Percentiles rank a stretch among this genome's conserved stretches.
These are phyloP conservation scores for Tephrocybe sp. DNA, from an alignment of 768 basidiomycete genomes.

Conservation along the genomic window DNA sequence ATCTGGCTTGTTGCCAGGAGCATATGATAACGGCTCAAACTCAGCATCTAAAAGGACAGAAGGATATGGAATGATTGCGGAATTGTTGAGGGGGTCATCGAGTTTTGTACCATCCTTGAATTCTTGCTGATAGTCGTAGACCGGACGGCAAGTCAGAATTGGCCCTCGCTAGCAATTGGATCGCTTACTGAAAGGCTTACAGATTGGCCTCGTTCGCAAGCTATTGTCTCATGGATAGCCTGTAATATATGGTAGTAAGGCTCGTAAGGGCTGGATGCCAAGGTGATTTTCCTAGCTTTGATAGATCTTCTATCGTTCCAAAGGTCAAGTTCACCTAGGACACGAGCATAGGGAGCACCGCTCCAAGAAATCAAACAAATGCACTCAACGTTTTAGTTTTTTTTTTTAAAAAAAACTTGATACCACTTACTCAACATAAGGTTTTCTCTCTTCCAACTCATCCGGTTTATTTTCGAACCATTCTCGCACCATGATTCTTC, in stretches of 20 bases:
- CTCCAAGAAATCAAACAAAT: neutral
- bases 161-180: no score
- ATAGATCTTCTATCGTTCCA: slow-evolving; percentile 19
- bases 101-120: no score
- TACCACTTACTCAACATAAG: slow-evolving; percentile 12
- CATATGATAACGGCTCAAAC: no score
- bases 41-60: no score
- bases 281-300: slow-evolving; percentile 18
- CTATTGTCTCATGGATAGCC: slow-evolving; percentile 20
- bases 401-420: no score
- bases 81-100: no score
- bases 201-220: slow-evolving; percentile 19
- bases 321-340: slow-evolving; percentile 23
- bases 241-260: slow-evolving; percentile 27
- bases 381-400: neutral
- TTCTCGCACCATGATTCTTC: slow-evolving; percentile 40
- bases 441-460: neutral
- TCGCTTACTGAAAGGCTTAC: slow-evolving; percentile 8
- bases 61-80: no score
- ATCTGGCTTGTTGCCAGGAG: no score
- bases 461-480: slow-evolving; percentile 51
- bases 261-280: slow-evolving; percentile 22
- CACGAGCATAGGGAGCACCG: slow-evolving; percentile 66
- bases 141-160: no score
- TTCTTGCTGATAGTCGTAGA: neutral